Conservation (phyloP, 768 basidiomycete genomes). For the Rhodosporidiobolus odoratus region DNA sequence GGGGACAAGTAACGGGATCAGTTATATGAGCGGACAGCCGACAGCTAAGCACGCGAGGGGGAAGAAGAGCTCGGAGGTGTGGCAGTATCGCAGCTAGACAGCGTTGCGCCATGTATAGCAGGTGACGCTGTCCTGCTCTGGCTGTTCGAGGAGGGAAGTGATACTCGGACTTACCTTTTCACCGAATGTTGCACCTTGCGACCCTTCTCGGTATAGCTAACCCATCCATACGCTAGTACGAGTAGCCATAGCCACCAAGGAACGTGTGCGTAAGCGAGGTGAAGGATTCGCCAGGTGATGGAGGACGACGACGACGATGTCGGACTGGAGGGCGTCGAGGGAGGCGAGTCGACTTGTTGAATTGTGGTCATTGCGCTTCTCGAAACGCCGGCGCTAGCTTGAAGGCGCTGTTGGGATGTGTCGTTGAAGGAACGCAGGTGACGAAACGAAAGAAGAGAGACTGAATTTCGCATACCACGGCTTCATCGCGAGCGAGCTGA, state of each 20-base stretch:
- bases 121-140: neutral
- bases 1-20: neutral
- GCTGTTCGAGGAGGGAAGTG: neutral
- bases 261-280: too few relatives aligned
- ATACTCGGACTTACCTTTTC: neutral
- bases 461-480: too few relatives aligned
- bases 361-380: too few relatives aligned
- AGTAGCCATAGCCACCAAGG: neutral
- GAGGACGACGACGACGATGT: neutral
- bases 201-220: neutral
- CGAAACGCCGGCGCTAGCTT: too few relatives aligned
- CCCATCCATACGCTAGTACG: neutral
- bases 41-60: neutral
- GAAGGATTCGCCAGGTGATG: neutral
- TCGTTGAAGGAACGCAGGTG: too few relatives aligned
- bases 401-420: too few relatives aligned
- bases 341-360: neutral
- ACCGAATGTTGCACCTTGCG: neutral
- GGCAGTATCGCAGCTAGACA: too few relatives aligned
- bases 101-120: neutral
- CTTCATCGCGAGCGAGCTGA: too few relatives aligned
- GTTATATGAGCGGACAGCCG: too few relatives aligned
- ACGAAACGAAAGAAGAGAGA: too few relatives aligned
- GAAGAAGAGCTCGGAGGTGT: neutral
- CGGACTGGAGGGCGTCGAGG: too few relatives aligned